Conservation (phyloP, 805 yeast species). For the Jamesozyma rosinii region DNA sequence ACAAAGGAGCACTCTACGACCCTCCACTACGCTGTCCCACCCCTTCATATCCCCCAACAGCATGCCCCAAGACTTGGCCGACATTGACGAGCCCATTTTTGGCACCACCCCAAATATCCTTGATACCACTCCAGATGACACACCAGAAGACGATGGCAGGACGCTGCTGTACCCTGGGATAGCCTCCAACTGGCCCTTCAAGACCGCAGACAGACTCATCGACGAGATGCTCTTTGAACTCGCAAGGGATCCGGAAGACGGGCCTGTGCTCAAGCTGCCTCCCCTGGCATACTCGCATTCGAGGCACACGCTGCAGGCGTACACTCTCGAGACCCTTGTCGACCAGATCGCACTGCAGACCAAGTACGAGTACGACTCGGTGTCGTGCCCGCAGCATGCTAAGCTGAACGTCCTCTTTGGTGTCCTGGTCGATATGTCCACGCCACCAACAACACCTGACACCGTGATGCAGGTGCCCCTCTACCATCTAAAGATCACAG, state of each 20-base stretch:
- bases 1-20: not conserved
- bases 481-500: slow-evolving; percentile 31
- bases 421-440: slow-evolving; percentile 14
- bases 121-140: too few relatives aligned
- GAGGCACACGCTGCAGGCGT: slow-evolving; percentile 15
- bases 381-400: slow-evolving; percentile 22
- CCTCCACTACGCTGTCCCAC: not conserved
- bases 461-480: slow-evolving; percentile 18
- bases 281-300: slow-evolving; percentile 27
- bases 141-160: slow-evolving; percentile 27
- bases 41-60: not conserved
- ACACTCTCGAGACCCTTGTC: slow-evolving; percentile 20
- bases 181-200: slow-evolving; percentile 32
- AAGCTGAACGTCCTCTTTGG: slow-evolving; percentile 29
- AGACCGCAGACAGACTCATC: slow-evolving; percentile 57
- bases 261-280: slow-evolving; percentile 26
- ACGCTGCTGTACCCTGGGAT: slow-evolving; percentile 19
- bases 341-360: slow-evolving; percentile 28
- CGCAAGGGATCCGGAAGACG: slow-evolving; percentile 3
- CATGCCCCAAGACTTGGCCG: too few relatives aligned
- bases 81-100: too few relatives aligned
- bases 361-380: slow-evolving; percentile 21
- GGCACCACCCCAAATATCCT: too few relatives aligned
- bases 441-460: slow-evolving; percentile 5
- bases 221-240: slow-evolving; percentile 51